Percentiles rank a stretch among this genome's conserved stretches.
phyloP scores from a whole-genome alignment of 2,329 filamentous ascomycete genomes.

The Aspergillus oerlinghausenensis region DNA sequence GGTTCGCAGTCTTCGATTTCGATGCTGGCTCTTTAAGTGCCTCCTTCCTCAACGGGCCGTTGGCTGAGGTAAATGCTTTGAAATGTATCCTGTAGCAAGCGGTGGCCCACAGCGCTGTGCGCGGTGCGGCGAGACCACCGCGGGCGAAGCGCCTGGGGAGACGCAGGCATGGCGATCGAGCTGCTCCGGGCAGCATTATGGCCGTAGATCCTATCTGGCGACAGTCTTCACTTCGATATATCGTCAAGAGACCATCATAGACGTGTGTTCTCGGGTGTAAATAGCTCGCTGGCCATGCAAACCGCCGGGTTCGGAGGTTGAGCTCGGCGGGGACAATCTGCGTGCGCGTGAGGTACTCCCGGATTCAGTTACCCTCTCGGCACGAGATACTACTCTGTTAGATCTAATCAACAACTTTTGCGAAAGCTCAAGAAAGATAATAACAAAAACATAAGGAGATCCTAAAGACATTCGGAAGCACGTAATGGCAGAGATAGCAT shows the following conservation, averaged over 20 bases:
- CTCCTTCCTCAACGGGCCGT: slow-evolving; percentile 19
- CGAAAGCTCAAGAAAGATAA: background rate
- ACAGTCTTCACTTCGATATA: background rate
- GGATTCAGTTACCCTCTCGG: background rate
- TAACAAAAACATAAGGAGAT: slow-evolving; percentile 1
- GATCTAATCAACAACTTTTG: background rate
- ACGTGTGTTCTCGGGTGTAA: slow-evolving; percentile 12
- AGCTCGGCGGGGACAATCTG: slow-evolving; percentile 4
- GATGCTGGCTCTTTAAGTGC: slow-evolving; percentile 11
- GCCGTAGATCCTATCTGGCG: slow-evolving; percentile 7
- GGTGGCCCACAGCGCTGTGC: slow-evolving; percentile 18
- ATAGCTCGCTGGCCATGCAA: slow-evolving; percentile 20
- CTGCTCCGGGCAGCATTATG: slow-evolving; percentile 37
- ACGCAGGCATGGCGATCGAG: slow-evolving; percentile 31
- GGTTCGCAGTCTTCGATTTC: slow-evolving; percentile 9
- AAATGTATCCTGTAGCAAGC: slow-evolving; percentile 22
- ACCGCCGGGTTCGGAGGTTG: slow-evolving; percentile 35
- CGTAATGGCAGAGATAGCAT: slow-evolving; percentile 2
- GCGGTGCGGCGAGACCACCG: slow-evolving; percentile 21
- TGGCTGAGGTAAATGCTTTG: slow-evolving; percentile 26
- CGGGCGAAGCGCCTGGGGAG: slow-evolving; percentile 23
- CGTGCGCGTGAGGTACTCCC: background rate
- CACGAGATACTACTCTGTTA: background rate
- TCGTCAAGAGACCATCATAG: background rate
- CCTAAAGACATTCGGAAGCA: background rate